Base-by-base conservation (phyloP, 106 monocot genomes). In the Narthecium ossifragum region DNA sequence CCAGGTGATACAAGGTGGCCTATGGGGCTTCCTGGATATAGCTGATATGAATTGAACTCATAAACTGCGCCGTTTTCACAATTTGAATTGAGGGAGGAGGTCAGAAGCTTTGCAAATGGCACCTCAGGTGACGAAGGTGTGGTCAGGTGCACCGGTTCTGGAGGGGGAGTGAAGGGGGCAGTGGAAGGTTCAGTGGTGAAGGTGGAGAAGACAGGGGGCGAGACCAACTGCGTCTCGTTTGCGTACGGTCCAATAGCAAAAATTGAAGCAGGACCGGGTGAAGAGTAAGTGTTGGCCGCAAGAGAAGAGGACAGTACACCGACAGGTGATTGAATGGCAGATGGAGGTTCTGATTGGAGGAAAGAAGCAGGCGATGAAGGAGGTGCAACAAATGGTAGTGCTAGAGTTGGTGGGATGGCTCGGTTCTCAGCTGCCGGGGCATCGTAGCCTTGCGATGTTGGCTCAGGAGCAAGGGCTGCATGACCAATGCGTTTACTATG, bases 111-210 rank as follows among this genome's bases (percentile, higher is more conserved):
- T 2, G 96, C 90, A 70, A 84, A 98, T 20, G 96, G 96, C 3
- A 98, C 96, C 66, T 98, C 96, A 5, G 96, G 96, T 23, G 96
- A 96, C 6, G 96, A 80, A 48, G 90, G 90, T 24, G 90, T 90
- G 11, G 96, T 90, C 8, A 81, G 55, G 55, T 86, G 84, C 10
- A 90, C 50, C 22, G 83, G 48, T 58, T 96, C 94, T 8, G 94
- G 83, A 41, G 94, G 94, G 3, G 93, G 93, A 47, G 90, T 98
- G 20, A 98, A 76, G 20, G 86, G 71, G 24, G 96, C 86, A 26
- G 96, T 98, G 15, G 83, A 84, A 30, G 96, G 90, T 70, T 98
- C 96, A 22, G 96, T 98, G 59, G 86, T 96, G 64, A 96, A 84
- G 23, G 86, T 80, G 23, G 92, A 93, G 66, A 93, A 93, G 13